Conservation (phyloP, 768 basidiomycete genomes). For the Lactifluus pinguis region DNA sequence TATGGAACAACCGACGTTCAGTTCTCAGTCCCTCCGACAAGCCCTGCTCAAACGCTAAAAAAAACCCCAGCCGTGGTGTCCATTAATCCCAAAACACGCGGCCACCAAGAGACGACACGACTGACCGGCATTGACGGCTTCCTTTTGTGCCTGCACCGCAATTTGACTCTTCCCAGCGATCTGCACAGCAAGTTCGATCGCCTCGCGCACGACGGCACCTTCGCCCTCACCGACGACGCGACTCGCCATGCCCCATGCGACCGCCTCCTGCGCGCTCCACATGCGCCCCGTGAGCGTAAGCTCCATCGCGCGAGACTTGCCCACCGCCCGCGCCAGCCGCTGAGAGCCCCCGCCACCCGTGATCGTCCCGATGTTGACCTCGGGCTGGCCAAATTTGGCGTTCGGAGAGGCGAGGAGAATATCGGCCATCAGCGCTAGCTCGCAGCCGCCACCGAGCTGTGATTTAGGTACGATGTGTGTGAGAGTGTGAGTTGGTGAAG, state of each 20-base stretch:
- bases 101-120: neutral
- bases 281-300: constrained; percentile 81
- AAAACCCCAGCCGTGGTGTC: neutral
- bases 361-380: constrained; percentile 92
- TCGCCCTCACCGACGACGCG: constrained; percentile 65
- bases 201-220: constrained; percentile 78
- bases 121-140: constrained; percentile 83
- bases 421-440: constrained; percentile 94
- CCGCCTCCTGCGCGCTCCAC: constrained; percentile 74
- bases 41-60: constrained; percentile 65
- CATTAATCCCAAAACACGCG: neutral
- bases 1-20: constrained; percentile 86
- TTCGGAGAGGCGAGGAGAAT: constrained; percentile 87
- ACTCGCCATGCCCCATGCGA: constrained; percentile 80
- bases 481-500: neutral
- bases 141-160: constrained; percentile 82
- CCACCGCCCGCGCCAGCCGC: constrained; percentile 74
- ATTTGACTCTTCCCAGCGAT: constrained; percentile 80
- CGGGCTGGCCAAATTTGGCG: constrained; percentile 92
- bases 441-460: constrained; percentile 94
- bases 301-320: constrained; percentile 94
- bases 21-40: constrained; percentile 78
- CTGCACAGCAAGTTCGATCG: constrained; percentile 64
- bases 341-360: constrained; percentile 94
- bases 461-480: neutral